Conservation (phyloP, 345 rosid species). For the Pseudoturritis turrita region DNA sequence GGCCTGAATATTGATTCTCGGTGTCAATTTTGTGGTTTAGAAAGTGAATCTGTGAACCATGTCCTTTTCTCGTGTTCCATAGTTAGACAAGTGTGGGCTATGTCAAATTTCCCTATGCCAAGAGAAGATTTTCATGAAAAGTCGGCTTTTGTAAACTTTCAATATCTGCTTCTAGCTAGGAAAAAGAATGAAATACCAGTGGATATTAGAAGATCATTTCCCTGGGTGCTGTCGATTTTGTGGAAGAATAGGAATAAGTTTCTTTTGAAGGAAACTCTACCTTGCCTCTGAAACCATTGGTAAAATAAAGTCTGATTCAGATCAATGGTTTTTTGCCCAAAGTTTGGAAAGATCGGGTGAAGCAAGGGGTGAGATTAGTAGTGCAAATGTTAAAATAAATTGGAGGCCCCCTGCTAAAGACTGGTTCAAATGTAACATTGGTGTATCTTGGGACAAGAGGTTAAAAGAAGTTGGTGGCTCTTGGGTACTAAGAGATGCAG, state of each 20-base stretch:
- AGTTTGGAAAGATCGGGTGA: no score
- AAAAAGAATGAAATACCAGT: no score
- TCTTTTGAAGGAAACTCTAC: neutral
- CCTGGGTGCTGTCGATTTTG: neutral
- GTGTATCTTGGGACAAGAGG: no score
- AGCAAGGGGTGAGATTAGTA: no score
- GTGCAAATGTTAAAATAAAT: no score
- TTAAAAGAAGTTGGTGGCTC: no score
- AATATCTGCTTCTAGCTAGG: neutral
- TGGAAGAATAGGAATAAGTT: neutral
- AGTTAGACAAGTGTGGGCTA: neutral
- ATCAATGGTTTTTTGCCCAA: no score
- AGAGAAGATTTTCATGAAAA: neutral
- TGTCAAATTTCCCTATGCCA: neutral
- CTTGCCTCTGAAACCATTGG: no score
- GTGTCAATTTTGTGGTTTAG: neutral
- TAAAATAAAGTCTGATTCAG: no score
- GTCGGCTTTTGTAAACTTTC: neutral
- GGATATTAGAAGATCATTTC: neutral
- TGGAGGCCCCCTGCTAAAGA: no score
- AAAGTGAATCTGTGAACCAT: neutral
- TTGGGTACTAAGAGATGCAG: no score
- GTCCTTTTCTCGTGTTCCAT: neutral
- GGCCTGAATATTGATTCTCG: neutral
- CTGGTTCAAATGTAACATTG: no score